A percentile compares a stretch with the other conserved stretches of the same genome.
Evolutionary conservation across 805 yeast species (phyloP).

Genomic region (Cephaloascus fragrans): DNA sequence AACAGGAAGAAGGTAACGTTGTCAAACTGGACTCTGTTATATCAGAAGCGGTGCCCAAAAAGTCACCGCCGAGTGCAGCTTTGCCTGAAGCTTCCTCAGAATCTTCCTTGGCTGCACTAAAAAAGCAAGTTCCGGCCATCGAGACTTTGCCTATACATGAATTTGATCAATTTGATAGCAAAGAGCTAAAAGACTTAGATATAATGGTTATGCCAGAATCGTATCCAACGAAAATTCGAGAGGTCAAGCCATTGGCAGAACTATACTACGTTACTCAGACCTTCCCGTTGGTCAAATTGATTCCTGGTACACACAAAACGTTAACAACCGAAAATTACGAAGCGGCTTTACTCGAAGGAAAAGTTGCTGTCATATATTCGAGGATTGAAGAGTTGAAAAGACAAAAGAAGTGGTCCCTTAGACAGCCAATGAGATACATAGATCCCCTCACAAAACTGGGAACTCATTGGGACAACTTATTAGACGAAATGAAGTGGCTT

Average conservation of each 20-base stretch:
- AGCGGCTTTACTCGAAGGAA: constrained; percentile 79
- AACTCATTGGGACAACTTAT: constrained; percentile 62
- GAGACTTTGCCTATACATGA: not conserved
- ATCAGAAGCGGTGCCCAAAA: not conserved
- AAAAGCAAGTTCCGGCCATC: no score
- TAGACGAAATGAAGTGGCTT: constrained; percentile 82
- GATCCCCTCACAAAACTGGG: constrained; percentile 54
- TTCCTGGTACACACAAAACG: constrained; percentile 81
- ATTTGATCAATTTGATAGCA: constrained; percentile 11
- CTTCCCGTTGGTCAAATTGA: constrained; percentile 67
- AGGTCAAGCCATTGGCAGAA: constrained; percentile 64
- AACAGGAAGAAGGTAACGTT: no score
- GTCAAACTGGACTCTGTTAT: not conserved
- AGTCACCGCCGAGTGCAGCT: not conserved
- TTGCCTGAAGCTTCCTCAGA: not conserved
- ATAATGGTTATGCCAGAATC: constrained; percentile 30
- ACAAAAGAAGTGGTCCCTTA: constrained; percentile 80
- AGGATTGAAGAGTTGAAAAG: constrained; percentile 88
- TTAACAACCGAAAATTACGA: constrained; percentile 80
- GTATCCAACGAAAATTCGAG: constrained; percentile 28
- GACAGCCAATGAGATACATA: constrained; percentile 65
- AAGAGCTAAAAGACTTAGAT: constrained; percentile 20
- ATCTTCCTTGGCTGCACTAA: no score
- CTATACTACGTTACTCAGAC: constrained; percentile 82
- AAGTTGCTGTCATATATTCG: constrained; percentile 80